Percentiles rank a stretch among this genome's conserved stretches.
Conservation (phyloP, 441 rosid genomes). For the Croton laevigatus region DNA sequence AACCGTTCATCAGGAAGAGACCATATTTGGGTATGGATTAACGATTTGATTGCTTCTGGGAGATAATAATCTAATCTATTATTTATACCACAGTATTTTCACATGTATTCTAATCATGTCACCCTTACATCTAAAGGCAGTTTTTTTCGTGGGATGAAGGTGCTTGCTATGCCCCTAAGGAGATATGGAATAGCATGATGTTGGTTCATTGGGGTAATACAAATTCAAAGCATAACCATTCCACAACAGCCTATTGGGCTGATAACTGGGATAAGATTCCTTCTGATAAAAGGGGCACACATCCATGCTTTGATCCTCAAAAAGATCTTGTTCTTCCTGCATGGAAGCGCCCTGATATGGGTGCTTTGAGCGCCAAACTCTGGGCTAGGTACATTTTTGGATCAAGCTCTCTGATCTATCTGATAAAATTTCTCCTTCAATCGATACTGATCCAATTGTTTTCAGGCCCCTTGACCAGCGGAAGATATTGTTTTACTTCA, state of each 20-base stretch:
- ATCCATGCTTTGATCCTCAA: constrained; percentile 88
- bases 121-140: constrained; percentile 55
- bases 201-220: constrained; percentile 99
- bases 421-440: not conserved
- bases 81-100: constrained; percentile 18
- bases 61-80: constrained; percentile 11
- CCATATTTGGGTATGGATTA: constrained; percentile 80
- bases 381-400: constrained; percentile 55
- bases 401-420: not conserved
- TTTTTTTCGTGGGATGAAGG: constrained; percentile 99
- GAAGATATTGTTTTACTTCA: constrained; percentile 79
- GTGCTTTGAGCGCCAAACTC: constrained; percentile 49
- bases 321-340: constrained; percentile 99
- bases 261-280: constrained; percentile 84
- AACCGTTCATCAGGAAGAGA: constrained; percentile 85
- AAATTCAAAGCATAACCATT: constrained; percentile 83
- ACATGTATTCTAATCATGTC: constrained; percentile 35
- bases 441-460: constrained; percentile 16
- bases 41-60: constrained; percentile 5
- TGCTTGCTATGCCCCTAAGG: constrained; percentile 99
- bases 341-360: constrained; percentile 81
- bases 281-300: constrained; percentile 69
- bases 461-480: constrained; percentile 75
- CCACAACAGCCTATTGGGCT: constrained; percentile 90
- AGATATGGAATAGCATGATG: constrained; percentile 99